A percentile compares a stretch with the other conserved stretches of the same genome.
These are phyloP conservation scores for Coleophoma cylindrospora DNA, from an alignment of 2,329 filamentous ascomycete species.

Conservation along the genomic window DNA sequence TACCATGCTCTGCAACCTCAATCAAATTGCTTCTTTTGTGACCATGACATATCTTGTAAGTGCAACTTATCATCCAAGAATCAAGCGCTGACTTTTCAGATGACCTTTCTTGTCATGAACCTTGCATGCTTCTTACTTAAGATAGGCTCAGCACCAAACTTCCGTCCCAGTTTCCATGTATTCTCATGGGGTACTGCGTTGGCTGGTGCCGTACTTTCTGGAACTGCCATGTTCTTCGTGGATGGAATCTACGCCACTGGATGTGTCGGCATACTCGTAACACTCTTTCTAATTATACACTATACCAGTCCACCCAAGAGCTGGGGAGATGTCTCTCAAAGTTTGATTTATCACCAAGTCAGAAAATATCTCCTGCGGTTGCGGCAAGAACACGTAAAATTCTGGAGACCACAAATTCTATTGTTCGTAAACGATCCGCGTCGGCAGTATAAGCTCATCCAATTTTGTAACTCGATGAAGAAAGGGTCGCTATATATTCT, in stretches of 20 bases:
- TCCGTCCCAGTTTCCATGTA: slow-evolving; percentile 81
- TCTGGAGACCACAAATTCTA: slow-evolving; percentile 86
- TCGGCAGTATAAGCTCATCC: slow-evolving; percentile 77
- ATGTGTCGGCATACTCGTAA: slow-evolving; percentile 66
- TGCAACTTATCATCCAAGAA: neutral
- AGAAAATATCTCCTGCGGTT: slow-evolving; percentile 82
- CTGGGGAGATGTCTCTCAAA: slow-evolving; percentile 88
- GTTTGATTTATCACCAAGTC: slow-evolving; percentile 83
- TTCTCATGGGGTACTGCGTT: slow-evolving; percentile 84
- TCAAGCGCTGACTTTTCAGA: slow-evolving; percentile 35
- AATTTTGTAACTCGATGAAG: slow-evolving; percentile 88
- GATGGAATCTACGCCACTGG: slow-evolving; percentile 74
- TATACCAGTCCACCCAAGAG: slow-evolving; percentile 80
- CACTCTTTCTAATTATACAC: slow-evolving; percentile 81
- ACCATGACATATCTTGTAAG: slow-evolving; percentile 79
- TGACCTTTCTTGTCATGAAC: slow-evolving; percentile 89
- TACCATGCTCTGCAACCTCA: slow-evolving; percentile 77
- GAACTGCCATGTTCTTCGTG: slow-evolving; percentile 84
- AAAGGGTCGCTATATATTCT: slow-evolving; percentile 80
- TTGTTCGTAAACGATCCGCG: slow-evolving; percentile 78
- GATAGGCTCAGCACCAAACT: slow-evolving; percentile 83
- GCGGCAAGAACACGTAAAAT: slow-evolving; percentile 85
- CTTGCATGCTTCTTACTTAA: slow-evolving; percentile 82
- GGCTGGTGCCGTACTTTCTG: slow-evolving; percentile 68
- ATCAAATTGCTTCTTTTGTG: slow-evolving; percentile 83